Evolutionary conservation across 2,329 filamentous ascomycete species (phyloP), one percentile per base, ranked within the genome.

Genomic region (Ilyonectria sp.): DNA sequence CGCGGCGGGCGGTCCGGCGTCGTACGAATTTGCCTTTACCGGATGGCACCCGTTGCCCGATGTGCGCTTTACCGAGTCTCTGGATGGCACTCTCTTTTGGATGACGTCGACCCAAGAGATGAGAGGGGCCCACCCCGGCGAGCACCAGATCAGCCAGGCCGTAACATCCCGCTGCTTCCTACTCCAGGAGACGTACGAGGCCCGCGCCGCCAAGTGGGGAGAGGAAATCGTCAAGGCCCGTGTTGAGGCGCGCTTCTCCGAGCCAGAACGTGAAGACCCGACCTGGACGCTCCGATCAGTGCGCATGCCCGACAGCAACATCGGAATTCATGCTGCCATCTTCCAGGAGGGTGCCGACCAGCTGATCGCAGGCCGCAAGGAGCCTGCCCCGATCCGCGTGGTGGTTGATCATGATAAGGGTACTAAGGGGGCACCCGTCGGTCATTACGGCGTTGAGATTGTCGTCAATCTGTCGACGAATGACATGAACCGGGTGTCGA

Each of bases 161-260:
- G 82, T 87, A 23, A 90, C 91, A 2, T 86, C 91, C 11, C 86
- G 91, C 33, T 92, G 90, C 68, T 92, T 97, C 76, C 81, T 92
- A 46, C 86, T 97, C 1, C 89, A 91, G 57, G 93, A 94, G 59
- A 82, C 88, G 8, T 95, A 95, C 74, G 93, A 97, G 77, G 91
- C 91, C 29, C 95, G 91, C 78, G 93, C 92, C 1, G 84, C 86
- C 19, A 93, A 92, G 68, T 91, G 94, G 81, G 90, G 90, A 31
- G 95, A 98, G 80, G 96, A 98, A 71, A 86, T 98, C 13, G 90
- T 91, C 54, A 97, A 95, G 81, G 94, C 95, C 9, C 90, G 92
- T 70, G 90, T 98, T 15, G 95, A 98, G 80, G 92, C 91, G 6
- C 89, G 95, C 11, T 97, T 97, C 75, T 84, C 93, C 0, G 94